phyloP scores from a whole-genome alignment of 805 yeast species.

The Hanseniaspora jakobsenii region DNA sequence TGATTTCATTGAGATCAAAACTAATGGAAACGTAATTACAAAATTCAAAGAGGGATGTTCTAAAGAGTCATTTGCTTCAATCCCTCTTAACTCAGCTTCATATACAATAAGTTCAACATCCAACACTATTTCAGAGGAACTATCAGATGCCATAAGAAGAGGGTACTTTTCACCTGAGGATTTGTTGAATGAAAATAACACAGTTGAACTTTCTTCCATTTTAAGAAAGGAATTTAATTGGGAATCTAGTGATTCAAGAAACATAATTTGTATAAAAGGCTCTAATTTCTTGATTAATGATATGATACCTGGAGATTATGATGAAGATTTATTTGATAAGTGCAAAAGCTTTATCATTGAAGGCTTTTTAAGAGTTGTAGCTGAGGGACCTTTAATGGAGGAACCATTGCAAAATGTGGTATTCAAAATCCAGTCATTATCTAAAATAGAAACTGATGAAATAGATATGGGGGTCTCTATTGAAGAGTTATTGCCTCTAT shows the following conservation, averaged over 20 bases:
- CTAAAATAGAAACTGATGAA: conserved; percentile 33
- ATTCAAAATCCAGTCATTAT: conserved; percentile 61
- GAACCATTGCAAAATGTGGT: conserved; percentile 62
- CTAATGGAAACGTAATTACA: conserved; percentile 70
- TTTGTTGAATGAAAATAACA: conserved; percentile 37
- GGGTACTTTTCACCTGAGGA: background rate
- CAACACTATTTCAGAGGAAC: conserved; percentile 51
- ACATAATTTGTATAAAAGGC: conserved; percentile 69
- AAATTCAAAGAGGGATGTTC: conserved; percentile 66
- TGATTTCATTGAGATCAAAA: conserved; percentile 49
- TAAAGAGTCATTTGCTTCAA: conserved; percentile 53
- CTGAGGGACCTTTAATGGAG: conserved; percentile 88
- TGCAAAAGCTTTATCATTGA: conserved; percentile 33
- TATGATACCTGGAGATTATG: conserved; percentile 59
- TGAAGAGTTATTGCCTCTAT: conserved; percentile 69
- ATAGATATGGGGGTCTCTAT: conserved; percentile 42
- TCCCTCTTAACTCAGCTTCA: conserved; percentile 48
- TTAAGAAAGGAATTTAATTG: conserved; percentile 52
- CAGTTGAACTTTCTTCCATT: conserved; percentile 38
- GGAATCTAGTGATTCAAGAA: conserved; percentile 75
- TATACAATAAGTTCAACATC: conserved; percentile 53
- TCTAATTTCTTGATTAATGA: conserved; percentile 57
- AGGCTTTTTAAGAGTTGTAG: conserved; percentile 74
- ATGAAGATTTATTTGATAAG: conserved; percentile 31
- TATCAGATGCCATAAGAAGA: conserved; percentile 34